Percentiles rank a stretch among this genome's conserved stretches.
Evolutionary conservation across 345 rosid genomes (phyloP).

Genomic region (Hirschfeldia incana): DNA sequence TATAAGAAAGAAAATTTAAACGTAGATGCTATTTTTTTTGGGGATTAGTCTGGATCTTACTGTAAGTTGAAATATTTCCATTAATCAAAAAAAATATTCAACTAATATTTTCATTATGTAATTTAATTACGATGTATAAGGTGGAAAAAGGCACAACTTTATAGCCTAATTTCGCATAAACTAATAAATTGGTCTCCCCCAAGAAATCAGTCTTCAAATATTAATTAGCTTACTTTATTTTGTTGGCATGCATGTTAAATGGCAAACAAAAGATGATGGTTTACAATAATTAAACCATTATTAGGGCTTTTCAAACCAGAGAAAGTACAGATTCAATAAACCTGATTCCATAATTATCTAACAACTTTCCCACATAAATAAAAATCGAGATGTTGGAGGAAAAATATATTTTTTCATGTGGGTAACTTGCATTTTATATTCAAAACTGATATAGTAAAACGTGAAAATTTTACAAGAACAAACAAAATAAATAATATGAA

Average conservation of each 20-base stretch:
- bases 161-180: constrained; percentile 14
- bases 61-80: no score
- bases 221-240: constrained; percentile 10
- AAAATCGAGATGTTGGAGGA: background rate
- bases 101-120: background rate
- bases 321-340: constrained; percentile 1
- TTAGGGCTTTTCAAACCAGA: constrained; percentile 15
- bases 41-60: no score
- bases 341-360: background rate
- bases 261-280: constrained; percentile 33
- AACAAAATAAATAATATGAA: background rate
- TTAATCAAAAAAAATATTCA: no score
- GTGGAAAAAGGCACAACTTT: background rate
- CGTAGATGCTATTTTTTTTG: no score
- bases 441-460: background rate
- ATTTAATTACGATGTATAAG: background rate
- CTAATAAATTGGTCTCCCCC: constrained; percentile 3
- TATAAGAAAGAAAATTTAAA: no score
- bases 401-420: background rate
- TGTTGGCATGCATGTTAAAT: constrained; percentile 39
- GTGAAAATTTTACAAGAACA: background rate
- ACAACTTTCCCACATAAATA: background rate
- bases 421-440: background rate
- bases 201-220: constrained; percentile 5
- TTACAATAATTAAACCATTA: constrained; percentile 34